These are phyloP conservation scores for Rhynchospora breviuscula DNA, from an alignment of 176 grass and related monocot genomes.

Conservation along the genomic window DNA sequence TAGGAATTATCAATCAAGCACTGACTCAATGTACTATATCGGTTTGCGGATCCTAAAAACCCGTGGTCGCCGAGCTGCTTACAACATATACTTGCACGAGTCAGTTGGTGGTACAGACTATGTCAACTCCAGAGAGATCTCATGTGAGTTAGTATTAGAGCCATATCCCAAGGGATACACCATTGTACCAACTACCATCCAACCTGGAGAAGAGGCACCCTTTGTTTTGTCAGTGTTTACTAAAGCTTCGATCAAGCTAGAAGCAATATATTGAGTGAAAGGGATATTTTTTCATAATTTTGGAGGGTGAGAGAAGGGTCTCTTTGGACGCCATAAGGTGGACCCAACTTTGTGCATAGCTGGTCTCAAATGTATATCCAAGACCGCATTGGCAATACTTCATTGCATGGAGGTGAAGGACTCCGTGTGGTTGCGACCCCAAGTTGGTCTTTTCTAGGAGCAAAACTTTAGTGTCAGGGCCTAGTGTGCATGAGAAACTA, in stretches of 20 bases:
- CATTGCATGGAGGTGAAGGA: neutral
- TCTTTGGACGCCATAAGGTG: neutral
- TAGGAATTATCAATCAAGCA: slow-evolving; percentile 91
- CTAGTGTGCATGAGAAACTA: neutral
- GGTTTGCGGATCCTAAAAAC: slow-evolving; percentile 99
- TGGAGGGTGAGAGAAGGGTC: neutral
- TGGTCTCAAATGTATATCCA: neutral
- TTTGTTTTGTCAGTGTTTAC: slow-evolving; percentile 99
- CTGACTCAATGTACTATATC: slow-evolving; percentile 96
- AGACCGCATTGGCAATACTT: slow-evolving; percentile 2
- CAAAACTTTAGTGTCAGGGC: neutral
- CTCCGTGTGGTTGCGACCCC: neutral
- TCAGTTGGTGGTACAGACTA: slow-evolving; percentile 96
- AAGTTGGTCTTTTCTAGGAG: neutral
- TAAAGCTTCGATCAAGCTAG: slow-evolving; percentile 87
- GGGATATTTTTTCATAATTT: neutral
- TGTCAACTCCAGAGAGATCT: slow-evolving; percentile 95
- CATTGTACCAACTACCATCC: slow-evolving; percentile 96
- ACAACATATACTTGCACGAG: slow-evolving; percentile 99
- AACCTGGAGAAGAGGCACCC: slow-evolving; percentile 97
- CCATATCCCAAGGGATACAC: slow-evolving; percentile 98
- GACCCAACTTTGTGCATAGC: neutral
- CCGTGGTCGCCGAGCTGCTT: slow-evolving; percentile 76
- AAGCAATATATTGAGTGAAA: slow-evolving; percentile 57
- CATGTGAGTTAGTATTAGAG: slow-evolving; percentile 92